Conservation (phyloP, 768 basidiomycete species). For the Termitomyces sp. region DNA sequence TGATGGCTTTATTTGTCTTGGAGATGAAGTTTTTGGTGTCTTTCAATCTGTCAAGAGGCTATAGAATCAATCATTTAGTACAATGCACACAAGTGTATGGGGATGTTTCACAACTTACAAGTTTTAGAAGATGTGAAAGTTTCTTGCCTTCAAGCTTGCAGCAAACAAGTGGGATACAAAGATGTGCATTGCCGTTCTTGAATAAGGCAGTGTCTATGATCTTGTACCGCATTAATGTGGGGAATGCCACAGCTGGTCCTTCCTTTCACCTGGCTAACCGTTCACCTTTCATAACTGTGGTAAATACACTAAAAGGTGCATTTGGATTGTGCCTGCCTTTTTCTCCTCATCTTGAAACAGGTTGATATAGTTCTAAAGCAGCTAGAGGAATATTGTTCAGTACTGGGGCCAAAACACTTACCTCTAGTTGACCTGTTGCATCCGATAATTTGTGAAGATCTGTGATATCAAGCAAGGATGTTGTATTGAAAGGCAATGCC, state of each 20-base stretch:
- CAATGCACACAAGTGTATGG: background rate
- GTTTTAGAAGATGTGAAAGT: background rate
- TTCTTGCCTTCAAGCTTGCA: background rate
- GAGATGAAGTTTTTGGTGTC: background rate
- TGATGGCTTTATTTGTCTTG: background rate
- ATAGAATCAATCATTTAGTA: background rate
- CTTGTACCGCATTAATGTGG: background rate
- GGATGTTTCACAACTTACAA: background rate
- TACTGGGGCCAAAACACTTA: background rate
- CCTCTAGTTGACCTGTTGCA: background rate
- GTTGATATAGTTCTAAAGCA: background rate
- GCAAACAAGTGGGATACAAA: background rate
- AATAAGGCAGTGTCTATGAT: conserved; percentile 1
- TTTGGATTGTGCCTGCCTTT: background rate
- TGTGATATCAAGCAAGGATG: background rate
- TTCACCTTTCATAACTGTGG: background rate
- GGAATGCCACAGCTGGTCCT: background rate
- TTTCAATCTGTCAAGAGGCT: background rate
- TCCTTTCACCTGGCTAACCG: background rate
- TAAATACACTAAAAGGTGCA: background rate
- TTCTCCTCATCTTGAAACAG: background rate
- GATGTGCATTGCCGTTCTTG: background rate
- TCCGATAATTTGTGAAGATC: background rate
- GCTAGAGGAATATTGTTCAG: background rate
- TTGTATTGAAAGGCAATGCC: no score